Evolutionary conservation across 352 stramenopile species (phyloP), one percentile per base, ranked within the genome.

Genomic region (Globisporangium parvum): DNA sequence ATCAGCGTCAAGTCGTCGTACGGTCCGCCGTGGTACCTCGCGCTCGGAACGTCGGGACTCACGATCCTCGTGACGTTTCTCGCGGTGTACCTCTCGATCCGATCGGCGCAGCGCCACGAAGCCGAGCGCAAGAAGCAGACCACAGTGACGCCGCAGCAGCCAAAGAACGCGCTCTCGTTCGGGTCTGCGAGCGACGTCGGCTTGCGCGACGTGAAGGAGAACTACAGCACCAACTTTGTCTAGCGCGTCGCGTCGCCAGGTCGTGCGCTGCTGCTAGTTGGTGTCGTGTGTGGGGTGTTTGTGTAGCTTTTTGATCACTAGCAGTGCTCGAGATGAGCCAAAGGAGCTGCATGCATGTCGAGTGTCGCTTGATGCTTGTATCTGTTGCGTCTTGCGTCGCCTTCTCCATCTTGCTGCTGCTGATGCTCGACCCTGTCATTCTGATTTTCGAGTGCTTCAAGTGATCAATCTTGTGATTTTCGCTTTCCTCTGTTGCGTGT

Each of bases 141-240:
- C 51, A 21, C 55, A 44, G 73, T 63, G 15, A n/a, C 39, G 15
- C 39, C 14, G 39, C 39, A 44, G 53, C 49, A 66, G 51, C 51
- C 53, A 1, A 63, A 62, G 28, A 58, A 55, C 21, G 47, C 39
- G 2, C 56, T 72, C 20, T 63, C 59, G 33, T 40, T 65, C 35
- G 40, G 50, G 21, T 65, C 55, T 0, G 28, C 57, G 31, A 60
- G 54, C 41, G 67, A 74, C 12, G 56, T 67, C 40, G 31, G 60
- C 23, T 42, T 46, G 26, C 26, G 26, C 26, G 26, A 31, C 26
- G 6, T 31, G 17, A 77, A 63, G 42, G 59, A 75, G 8, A 61
- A 68, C 57, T 77, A 75, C 52, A 75, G 52, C 49, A 75, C 42
- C 47, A 77, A 72, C 54, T 77, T 77, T 56, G 63, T 77, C 40